phyloP scores from a whole-genome alignment of 2,329 filamentous ascomycete genomes.

The Emergomyces orientalis region DNA sequence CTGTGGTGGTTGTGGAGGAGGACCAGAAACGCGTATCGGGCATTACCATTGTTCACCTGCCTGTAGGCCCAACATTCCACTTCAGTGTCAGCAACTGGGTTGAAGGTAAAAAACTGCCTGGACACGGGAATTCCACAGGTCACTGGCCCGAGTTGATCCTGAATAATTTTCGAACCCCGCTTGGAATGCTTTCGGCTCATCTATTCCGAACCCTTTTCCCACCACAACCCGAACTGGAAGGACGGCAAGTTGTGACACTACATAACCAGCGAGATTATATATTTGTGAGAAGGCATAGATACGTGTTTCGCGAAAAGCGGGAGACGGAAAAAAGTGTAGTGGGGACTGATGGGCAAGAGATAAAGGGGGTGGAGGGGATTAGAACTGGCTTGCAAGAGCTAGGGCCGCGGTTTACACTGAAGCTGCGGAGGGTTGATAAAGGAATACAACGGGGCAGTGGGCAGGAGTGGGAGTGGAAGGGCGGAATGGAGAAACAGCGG shows the following conservation, averaged over 20 bases:
- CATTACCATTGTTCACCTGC: conserved; percentile 74
- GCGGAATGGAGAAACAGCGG: conserved; percentile 84
- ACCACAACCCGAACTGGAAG: conserved; percentile 69
- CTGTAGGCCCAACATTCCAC: conserved; percentile 80
- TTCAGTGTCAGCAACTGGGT: conserved; percentile 88
- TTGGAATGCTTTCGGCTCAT: conserved; percentile 79
- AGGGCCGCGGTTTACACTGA: conserved; percentile 73
- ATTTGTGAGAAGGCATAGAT: conserved; percentile 81
- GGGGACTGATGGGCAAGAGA: conserved; percentile 68
- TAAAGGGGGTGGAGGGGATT: conserved; percentile 78
- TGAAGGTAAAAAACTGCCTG: conserved; percentile 75
- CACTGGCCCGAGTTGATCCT: conserved; percentile 84
- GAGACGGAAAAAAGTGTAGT: conserved; percentile 79
- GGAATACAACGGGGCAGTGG: conserved; percentile 69
- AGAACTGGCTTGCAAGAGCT: conserved; percentile 83
- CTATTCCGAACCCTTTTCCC: conserved; percentile 76
- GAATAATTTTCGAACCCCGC: conserved; percentile 89
- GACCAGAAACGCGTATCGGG: conserved; percentile 78
- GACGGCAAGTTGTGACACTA: conserved; percentile 80
- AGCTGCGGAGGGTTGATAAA: conserved; percentile 82
- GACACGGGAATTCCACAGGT: conserved; percentile 81
- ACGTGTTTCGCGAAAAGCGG: conserved; percentile 84
- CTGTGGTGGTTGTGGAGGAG: conserved; percentile 77
- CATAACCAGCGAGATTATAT: conserved; percentile 97
- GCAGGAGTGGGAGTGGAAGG: conserved; percentile 94